These are phyloP conservation scores for Gracilaria vermiculophylla DNA, from an alignment of 23 red algal genomes.

Conservation along the genomic window DNA sequence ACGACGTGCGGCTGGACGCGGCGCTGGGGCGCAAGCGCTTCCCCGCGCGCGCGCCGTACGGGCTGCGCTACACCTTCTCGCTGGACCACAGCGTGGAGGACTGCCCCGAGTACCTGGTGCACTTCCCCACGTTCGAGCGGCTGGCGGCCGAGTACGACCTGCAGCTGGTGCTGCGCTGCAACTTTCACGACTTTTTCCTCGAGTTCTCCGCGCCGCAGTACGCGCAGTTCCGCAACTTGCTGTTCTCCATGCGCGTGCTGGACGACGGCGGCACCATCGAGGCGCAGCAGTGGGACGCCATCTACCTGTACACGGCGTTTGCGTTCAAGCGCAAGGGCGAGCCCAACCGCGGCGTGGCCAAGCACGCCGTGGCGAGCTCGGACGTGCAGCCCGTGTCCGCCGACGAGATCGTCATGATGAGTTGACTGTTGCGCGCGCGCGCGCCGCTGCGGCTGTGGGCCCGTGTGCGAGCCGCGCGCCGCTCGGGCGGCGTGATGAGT, in stretches of 20 bases:
- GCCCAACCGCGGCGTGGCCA: not conserved
- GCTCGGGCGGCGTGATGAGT: too few relatives aligned
- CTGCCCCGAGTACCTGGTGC: constrained; percentile 93
- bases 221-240: constrained; percentile 38
- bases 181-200: constrained; percentile 89
- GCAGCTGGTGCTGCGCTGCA: constrained; percentile 73
- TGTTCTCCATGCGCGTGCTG: constrained; percentile 58
- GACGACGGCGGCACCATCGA: constrained; percentile 62
- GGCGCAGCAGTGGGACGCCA: constrained; percentile 91
- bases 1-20: constrained; percentile 73
- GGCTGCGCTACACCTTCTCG: constrained; percentile 86
- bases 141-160: constrained; percentile 85
- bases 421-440: not conserved
- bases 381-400: constrained; percentile 26
- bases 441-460: too few relatives aligned
- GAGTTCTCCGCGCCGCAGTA: constrained; percentile 57
- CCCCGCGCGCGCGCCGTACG: constrained; percentile 53
- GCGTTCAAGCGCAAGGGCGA: constrained; percentile 80
- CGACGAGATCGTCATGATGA: constrained; percentile 40
- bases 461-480: too few relatives aligned
- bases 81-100: constrained; percentile 87
- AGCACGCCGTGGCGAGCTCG: not conserved
- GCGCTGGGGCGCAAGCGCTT: constrained; percentile 39
- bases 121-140: constrained; percentile 67
- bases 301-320: constrained; percentile 92